Base-by-base conservation (phyloP, 441 rosid species). In the Biscutella laevigata region DNA sequence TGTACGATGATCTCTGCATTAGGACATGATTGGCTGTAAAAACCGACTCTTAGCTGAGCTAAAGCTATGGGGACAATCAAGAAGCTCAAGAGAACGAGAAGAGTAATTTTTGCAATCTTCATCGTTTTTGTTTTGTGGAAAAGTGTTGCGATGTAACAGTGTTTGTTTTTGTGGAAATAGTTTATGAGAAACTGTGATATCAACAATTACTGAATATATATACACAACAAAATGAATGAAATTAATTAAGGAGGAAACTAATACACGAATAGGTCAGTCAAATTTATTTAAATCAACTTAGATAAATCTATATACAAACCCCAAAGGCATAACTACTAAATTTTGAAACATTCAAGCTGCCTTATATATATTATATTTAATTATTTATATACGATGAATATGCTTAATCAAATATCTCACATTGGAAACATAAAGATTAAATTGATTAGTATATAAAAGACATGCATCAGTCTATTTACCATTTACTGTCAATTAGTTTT, bases 21-120 rank as follows among this genome's bases (percentile, higher is more conserved):
- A 67, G 57, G 28, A 16, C 71, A 67, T 6, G 67, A 30, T 17
- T 59, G 19, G 29, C 27, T 46, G 45, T 67, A 67, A 45, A 67
- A 67, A 3, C 57, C 45, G 3, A 38, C 4, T 13, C 33, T 36
- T 3, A 66, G 30, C 14, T 66, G 70, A 0, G 25, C 40, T 0
- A 66, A 43, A 1, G 40, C 48, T 0, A 52, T 54, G 1, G 70
- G 70, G 2, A 44, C 43, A 17, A 43, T 17, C n/a, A 22, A 36
- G 12, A 35, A 51, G 24, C 36, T 0, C n/a, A 51, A 15, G 14
- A 65, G 30, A 36, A n/a, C n/a, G n/a, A 51, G 5, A 64, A 49
- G 46, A 34, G 13, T 14, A 41, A 49, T 7, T 0, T 40, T 57
- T 34, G 53, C 34, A 49, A 14, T 49, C 16, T 57, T 49, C 64